phyloP scores from a whole-genome alignment of 495 filamentous ascomycete species.

The Tuber melanosporum region DNA sequence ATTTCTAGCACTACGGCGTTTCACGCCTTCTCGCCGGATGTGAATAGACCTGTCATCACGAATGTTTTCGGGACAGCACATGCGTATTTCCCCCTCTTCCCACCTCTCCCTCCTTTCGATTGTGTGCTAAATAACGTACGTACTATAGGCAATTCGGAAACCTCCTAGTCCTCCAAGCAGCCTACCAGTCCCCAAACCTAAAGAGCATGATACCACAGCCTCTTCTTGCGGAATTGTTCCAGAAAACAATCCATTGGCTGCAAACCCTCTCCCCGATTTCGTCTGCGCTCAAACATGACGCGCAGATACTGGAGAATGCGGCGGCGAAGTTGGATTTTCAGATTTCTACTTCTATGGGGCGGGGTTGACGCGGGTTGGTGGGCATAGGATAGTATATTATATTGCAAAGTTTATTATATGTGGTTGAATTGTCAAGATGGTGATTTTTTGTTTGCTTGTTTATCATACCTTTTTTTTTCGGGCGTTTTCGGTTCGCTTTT shows the following conservation, averaged over 20 bases:
- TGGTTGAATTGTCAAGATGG: background rate
- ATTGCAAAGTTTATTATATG: background rate
- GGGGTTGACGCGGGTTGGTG: background rate
- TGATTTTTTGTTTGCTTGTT: background rate
- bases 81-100: conserved; percentile 57
- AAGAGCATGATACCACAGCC: conserved; percentile 29
- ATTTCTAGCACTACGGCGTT: conserved; percentile 83
- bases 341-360: background rate
- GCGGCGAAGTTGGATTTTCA: conserved; percentile 33
- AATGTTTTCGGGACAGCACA: conserved; percentile 94
- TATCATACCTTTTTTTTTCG: background rate
- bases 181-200: conserved; percentile 47
- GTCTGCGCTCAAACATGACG: conserved; percentile 33
- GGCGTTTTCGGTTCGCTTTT: background rate
- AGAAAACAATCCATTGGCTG: conserved; percentile 38
- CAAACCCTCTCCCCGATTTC: conserved; percentile 38
- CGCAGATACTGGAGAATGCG: conserved; percentile 35
- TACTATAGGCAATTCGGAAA: conserved; percentile 86
- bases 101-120: conserved; percentile 8
- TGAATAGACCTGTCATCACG: conserved; percentile 70
- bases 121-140: conserved; percentile 14
- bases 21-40: conserved; percentile 55
- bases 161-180: conserved; percentile 77
- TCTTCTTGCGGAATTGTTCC: conserved; percentile 28
- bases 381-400: background rate